Evolutionary conservation across 208 protist species (phyloP).

Genomic region (Acanthamoeba royreba): DNA sequence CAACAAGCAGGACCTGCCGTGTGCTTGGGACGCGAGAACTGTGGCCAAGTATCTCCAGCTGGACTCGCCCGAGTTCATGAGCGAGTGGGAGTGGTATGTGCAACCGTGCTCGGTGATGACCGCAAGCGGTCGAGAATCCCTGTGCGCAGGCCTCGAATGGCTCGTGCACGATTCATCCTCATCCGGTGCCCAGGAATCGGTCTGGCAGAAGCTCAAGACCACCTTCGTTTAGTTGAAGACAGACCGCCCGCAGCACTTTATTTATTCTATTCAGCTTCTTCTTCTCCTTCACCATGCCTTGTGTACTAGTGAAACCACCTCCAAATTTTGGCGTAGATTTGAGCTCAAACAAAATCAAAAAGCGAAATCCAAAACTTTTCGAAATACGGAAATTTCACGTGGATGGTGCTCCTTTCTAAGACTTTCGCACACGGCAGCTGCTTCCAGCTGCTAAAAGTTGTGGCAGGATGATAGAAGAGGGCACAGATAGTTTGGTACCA

Average conservation of each 20-base stretch:
- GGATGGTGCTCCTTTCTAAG: too few species aligned
- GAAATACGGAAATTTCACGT: too few species aligned
- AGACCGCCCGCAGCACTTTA: background rate
- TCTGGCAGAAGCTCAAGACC: background rate
- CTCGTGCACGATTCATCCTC: constrained; percentile 51
- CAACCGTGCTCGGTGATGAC: constrained; percentile 83
- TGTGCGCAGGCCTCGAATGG: constrained; percentile 86
- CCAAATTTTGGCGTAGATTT: too few species aligned
- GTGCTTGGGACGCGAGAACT: constrained; percentile 81
- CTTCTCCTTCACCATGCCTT: too few species aligned
- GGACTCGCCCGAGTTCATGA: constrained; percentile 73
- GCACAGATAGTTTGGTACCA: background rate
- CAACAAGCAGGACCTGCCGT: constrained; percentile 89
- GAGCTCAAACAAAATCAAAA: too few species aligned
- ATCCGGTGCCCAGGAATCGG: background rate
- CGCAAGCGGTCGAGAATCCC: constrained; percentile 73
- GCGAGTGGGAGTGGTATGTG: constrained; percentile 81
- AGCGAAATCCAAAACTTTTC: too few species aligned
- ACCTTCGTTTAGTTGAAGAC: background rate
- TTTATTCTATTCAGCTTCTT: background rate
- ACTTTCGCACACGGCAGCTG: too few species aligned
- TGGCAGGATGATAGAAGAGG: background rate
- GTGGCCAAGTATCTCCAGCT: constrained; percentile 80
- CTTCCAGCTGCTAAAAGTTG: too few species aligned
- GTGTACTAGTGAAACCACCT: too few species aligned